Evolutionary conservation across 2,329 filamentous ascomycete species (phyloP).

Genomic region (Dendryphion nanum): DNA sequence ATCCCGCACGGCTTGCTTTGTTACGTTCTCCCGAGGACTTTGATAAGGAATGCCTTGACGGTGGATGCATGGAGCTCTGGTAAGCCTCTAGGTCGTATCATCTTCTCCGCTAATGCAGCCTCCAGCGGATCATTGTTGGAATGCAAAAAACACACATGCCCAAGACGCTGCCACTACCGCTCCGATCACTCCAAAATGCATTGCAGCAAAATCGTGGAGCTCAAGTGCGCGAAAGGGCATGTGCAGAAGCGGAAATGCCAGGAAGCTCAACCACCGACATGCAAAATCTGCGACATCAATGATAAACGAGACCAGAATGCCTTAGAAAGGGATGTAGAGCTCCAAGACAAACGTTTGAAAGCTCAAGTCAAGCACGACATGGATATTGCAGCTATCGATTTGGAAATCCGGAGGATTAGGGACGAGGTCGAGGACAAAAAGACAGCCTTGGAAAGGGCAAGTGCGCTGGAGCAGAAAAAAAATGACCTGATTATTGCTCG

Average conservation of each 20-base stretch:
- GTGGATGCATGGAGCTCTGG: slow-evolving; percentile 66
- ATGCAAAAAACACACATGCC: slow-evolving; percentile 62
- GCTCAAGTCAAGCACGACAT: slow-evolving; percentile 57
- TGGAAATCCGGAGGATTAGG: slow-evolving; percentile 45
- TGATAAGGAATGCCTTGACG: slow-evolving; percentile 62
- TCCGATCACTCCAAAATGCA: slow-evolving; percentile 57
- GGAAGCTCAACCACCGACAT: slow-evolving; percentile 37
- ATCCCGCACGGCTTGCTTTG: slow-evolving; percentile 40
- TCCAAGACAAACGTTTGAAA: slow-evolving; percentile 49
- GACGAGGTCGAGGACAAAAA: slow-evolving; percentile 47
- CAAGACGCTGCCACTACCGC: slow-evolving; percentile 61
- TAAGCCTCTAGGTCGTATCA: too few species aligned
- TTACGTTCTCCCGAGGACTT: slow-evolving; percentile 59
- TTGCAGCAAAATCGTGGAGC: slow-evolving; percentile 45
- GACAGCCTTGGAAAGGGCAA: too few species aligned
- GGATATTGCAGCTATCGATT: too few species aligned
- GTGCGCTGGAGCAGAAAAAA: too few species aligned
- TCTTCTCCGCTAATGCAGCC: slow-evolving; percentile 10
- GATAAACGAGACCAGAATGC: slow-evolving; percentile 51
- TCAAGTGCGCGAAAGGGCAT: slow-evolving; percentile 56
- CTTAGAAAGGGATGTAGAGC: slow-evolving; percentile 47
- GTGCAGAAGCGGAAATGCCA: slow-evolving; percentile 49
- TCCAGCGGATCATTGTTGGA: slow-evolving; percentile 49
- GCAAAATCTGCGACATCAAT: slow-evolving; percentile 54
- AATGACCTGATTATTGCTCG: too few species aligned